Evolutionary conservation across 2,329 filamentous ascomycete genomes (phyloP), one percentile per base, ranked within the genome.

Genomic region (Alternaria ventricosa): DNA sequence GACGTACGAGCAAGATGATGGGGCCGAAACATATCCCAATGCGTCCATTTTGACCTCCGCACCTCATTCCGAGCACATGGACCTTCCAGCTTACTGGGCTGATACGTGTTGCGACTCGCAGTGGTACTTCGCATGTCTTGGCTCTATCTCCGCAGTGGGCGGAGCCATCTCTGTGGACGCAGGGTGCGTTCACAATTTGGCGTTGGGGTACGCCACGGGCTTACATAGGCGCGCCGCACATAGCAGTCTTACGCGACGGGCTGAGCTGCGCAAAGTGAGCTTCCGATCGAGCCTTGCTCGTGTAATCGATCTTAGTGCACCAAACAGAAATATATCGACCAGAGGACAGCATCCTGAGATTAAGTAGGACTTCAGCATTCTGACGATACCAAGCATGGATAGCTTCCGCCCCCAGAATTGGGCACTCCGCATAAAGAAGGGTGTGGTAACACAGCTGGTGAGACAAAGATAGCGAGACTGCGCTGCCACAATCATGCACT

Each of bases 131-230:
- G 18, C 23, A 27, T 18, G 28, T 27, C 23, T 30, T 6, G 8
- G 20, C 12, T 5, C 22, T 36, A n/a, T 57, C 23, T 49, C n/a
- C 11, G 23, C n/a, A 15, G n/a, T 20, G 44, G n/a, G 18, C 28
- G 27, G 33, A 28, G 30, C 20, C 22, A 43, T n/a, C n/a, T 49
- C 44, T 18, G 13, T 20, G 18, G 44, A 33, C 4, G 56, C 56
- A 51, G 51, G 46, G 10, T 51, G 25, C 30, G 28, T 22, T 30
- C 18, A 36, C 45, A 28, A 43, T 25, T 55, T 20, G 51, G 30
- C 45, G 44, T 53, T 58, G n/a, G 43, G 49, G 23, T 28, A 28
- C 55, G 55, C 50, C 59, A 60, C 62, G 43, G 50, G 44, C 63
- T 68, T 55, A 61, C 51, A 36, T 36, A 50, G 44, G 46, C 47